Base-by-base conservation (phyloP, 2,329 filamentous ascomycete species). In the Macrophomina tecta region DNA sequence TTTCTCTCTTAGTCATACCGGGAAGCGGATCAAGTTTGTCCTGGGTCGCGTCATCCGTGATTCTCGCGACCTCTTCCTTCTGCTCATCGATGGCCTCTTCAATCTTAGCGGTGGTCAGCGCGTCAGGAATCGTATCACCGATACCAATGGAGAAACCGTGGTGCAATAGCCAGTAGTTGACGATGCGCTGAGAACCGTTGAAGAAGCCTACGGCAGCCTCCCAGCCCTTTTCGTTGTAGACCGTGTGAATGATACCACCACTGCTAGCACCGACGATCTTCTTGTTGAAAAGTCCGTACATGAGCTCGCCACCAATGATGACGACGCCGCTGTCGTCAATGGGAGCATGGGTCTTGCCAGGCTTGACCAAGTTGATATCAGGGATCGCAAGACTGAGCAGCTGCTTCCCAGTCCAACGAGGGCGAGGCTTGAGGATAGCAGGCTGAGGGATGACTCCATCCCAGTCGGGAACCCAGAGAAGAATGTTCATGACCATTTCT, bases 391-490 rank as follows among this genome's bases (percentile, higher is more conserved):
- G 88, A 80, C 94, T 97, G 76, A 97, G 89, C 71, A 99, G 90
- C 81, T 99, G 95, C 82, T 99, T 99, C 73, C 95, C 95, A 62
- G 94, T 98, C 95, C 95, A 99, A 72, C 93, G 89, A 49, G 95
- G 93, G 64, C 89, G 86, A 9, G 95, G 95, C 81, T 97, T 97
- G 70, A 97, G 75, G 70, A 99, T 97, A n/a, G 94, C 93, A 14
- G 95, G 95, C 42, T 90, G 88, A 5, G 95, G 95, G 72, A 99
- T 93, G 60, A 96, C 87, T 53, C 96, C 96, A 80, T 99, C 93
- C 96, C 96, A 99, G 66, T 94, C 90, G 23, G 95, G 95, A 64
- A 99, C 93, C 94, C 94, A 99, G 71, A 99, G 86, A 84, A 99
- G 90, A 72, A 97, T 87, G 78, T 97, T 96, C 93, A 97, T 98